These are phyloP conservation scores for Tuber melanosporum DNA, from an alignment of 495 filamentous ascomycete species.

Conservation along the genomic window DNA sequence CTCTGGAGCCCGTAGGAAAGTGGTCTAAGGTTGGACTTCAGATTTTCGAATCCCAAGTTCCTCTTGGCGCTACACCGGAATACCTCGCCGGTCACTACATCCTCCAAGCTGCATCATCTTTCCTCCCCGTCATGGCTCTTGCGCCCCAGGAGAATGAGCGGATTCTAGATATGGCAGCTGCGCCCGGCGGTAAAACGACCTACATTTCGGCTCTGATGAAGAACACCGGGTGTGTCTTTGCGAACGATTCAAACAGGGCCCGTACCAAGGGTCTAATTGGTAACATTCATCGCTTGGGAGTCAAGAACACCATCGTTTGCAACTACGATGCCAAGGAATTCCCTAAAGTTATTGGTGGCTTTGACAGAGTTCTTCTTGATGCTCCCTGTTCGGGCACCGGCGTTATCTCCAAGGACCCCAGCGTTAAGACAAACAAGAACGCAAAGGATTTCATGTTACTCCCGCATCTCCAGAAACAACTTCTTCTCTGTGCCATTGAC, in stretches of 20 bases:
- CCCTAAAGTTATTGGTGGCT: conserved; percentile 87
- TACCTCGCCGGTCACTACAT: conserved; percentile 98
- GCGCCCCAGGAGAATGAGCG: conserved; percentile 90
- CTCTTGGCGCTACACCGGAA: conserved; percentile 94
- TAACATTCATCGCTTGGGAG: conserved; percentile 93
- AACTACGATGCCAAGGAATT: conserved; percentile 90
- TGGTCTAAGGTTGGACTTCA: conserved; percentile 98
- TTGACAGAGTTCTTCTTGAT: conserved; percentile 76
- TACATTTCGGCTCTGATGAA: conserved; percentile 96
- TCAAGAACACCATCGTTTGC: conserved; percentile 88
- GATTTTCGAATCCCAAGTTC: conserved; percentile 87
- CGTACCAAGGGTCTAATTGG: conserved; percentile 95
- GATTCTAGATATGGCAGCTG: conserved; percentile 90
- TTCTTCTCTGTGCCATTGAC: conserved; percentile 89
- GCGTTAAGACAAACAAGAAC: conserved; percentile 94
- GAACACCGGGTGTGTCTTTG: conserved; percentile 92
- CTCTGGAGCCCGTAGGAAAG: conserved; percentile 92
- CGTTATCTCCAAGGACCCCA: conserved; percentile 91
- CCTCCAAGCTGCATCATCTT: conserved; percentile 91
- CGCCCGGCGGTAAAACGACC: conserved; percentile 94
- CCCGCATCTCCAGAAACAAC: conserved; percentile 88
- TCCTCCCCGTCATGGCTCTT: conserved; percentile 95
- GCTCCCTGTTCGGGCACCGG: conserved; percentile 76
- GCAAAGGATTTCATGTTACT: conserved; percentile 86
- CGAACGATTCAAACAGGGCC: conserved; percentile 88